Evolutionary conservation across 108 stramenopile genomes (phyloP).

Genomic region (Schizochytrium sp.): DNA sequence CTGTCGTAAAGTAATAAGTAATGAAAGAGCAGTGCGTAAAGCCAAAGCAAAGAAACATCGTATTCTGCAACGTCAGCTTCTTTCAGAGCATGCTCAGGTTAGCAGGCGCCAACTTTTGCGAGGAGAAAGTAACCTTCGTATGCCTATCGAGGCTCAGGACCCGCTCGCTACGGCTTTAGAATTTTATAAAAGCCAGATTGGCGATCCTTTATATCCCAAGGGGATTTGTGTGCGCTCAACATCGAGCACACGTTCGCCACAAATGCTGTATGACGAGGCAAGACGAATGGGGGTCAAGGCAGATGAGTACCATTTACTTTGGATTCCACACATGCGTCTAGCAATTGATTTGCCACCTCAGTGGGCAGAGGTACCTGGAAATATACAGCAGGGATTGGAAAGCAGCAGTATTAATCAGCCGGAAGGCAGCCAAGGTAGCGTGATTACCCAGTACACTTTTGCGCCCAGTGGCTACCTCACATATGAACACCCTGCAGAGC

Average conservation of each 20-base stretch:
- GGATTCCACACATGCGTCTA: slow-evolving; percentile 55
- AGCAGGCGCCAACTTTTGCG: neutral
- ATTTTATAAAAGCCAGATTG: neutral
- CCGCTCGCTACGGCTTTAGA: neutral
- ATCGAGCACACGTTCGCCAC: neutral
- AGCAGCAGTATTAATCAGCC: neutral
- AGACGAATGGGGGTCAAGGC: neutral
- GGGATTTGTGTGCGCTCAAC: neutral
- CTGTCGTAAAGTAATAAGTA: neutral
- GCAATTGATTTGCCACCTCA: slow-evolving; percentile 25
- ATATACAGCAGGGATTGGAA: neutral
- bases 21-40: neutral
- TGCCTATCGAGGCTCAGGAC: neutral
- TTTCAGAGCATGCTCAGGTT: slow-evolving; percentile 2
- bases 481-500: slow-evolving; percentile 14
- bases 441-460: neutral
- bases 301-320: slow-evolving; percentile 13
- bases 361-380: neutral
- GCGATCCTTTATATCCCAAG: neutral
- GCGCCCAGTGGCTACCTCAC: neutral
- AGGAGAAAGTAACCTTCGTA: neutral
- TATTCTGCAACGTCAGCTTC: neutral
- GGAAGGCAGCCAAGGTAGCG: too few relatives aligned
- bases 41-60: neutral
- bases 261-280: slow-evolving; percentile 17